Evolutionary conservation across 352 stramenopile genomes (phyloP).

Genomic region (Phytophthora niederhauseri): DNA sequence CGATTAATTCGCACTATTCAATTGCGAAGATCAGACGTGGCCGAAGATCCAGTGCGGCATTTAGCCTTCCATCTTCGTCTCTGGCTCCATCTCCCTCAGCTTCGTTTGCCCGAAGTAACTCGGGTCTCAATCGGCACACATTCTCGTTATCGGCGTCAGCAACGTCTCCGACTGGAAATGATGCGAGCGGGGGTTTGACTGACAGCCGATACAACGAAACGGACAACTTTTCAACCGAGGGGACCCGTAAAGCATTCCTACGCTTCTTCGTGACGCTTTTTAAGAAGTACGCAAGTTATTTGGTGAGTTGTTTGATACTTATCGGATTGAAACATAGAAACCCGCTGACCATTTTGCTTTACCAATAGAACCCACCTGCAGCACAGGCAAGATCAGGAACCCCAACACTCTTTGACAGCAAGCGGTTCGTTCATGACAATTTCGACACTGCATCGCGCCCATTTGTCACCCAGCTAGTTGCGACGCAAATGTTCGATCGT

Average conservation of each 20-base stretch:
- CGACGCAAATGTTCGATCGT: constrained; percentile 86
- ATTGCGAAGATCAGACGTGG: constrained; percentile 76
- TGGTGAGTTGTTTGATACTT: constrained; percentile 48
- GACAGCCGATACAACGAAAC: constrained; percentile 76
- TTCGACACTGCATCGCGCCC: constrained; percentile 57
- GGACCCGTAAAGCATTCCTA: constrained; percentile 74
- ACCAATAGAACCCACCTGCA: constrained; percentile 32
- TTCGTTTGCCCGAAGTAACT: constrained; percentile 35
- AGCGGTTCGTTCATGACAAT: constrained; percentile 75
- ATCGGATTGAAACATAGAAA: background rate
- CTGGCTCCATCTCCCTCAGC: constrained; percentile 30
- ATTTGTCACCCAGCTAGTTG: constrained; percentile 69
- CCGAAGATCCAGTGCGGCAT: constrained; percentile 54
- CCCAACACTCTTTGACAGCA: constrained; percentile 65
- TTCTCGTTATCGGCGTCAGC: constrained; percentile 36
- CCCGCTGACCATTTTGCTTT: background rate
- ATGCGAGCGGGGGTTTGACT: constrained; percentile 51
- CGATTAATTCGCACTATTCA: constrained; percentile 61
- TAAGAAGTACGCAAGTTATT: constrained; percentile 79
- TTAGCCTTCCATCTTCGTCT: constrained; percentile 40
- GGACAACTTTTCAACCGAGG: constrained; percentile 70
- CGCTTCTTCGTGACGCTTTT: constrained; percentile 84
- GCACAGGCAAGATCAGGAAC: constrained; percentile 32
- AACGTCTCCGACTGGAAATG: constrained; percentile 33
- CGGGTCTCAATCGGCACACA: constrained; percentile 37